phyloP scores from a whole-genome alignment of 164 flowering plant genomes.

The Kingdonia uniflora region DNA sequence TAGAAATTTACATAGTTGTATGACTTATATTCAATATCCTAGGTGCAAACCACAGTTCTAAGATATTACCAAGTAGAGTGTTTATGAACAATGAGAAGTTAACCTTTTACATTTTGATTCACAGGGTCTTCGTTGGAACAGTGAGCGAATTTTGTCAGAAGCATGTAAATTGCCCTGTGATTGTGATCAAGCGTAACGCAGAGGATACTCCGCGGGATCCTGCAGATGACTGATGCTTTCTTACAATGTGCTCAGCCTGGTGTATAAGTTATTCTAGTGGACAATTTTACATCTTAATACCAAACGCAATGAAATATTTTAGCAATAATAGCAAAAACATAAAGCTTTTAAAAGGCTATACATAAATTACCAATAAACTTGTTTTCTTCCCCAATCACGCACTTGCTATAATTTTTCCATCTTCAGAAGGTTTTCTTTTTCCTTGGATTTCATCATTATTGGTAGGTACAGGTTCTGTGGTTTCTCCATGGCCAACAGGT shows the following conservation, averaged over 20 bases:
- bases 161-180: constrained; percentile 94
- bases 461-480: constrained; percentile 7
- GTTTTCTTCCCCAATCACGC: neutral
- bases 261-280: neutral
- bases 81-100: too few relatives aligned
- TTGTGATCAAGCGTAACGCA: constrained; percentile 67
- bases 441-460: constrained; percentile 13
- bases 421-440: constrained; percentile 8
- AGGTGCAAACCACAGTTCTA: too few relatives aligned
- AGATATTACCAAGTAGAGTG: too few relatives aligned
- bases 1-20: too few relatives aligned
- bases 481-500: constrained; percentile 11
- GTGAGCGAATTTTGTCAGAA: constrained; percentile 93
- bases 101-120: constrained; percentile 5
- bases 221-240: constrained; percentile 60
- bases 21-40: too few relatives aligned
- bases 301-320: neutral
- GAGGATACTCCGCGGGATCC: constrained; percentile 82
- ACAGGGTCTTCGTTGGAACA: constrained; percentile 95
- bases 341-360: neutral
- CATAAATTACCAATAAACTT: constrained; percentile 1
- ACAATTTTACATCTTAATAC: neutral
- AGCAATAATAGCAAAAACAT: neutral
- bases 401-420: constrained; percentile 14
- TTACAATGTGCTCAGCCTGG: neutral